phyloP scores from a whole-genome alignment of 768 basidiomycete species.

The Suillus placidus region DNA sequence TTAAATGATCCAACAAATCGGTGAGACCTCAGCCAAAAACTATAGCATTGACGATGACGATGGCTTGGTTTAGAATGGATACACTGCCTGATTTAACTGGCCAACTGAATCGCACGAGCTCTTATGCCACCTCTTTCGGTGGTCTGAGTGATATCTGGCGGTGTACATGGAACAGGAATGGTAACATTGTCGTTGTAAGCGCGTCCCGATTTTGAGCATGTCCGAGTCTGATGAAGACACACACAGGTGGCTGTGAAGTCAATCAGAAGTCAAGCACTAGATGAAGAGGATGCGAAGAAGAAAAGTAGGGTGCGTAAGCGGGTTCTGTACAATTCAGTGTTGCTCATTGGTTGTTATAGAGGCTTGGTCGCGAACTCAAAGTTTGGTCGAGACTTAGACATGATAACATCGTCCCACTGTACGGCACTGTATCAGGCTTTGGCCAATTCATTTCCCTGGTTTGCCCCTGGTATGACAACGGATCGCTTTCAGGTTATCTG shows the following conservation, averaged over 20 bases:
- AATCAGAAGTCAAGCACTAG: conserved; percentile 4
- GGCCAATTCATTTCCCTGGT: conserved; percentile 32
- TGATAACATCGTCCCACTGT: conserved; percentile 26
- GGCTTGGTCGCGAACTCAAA: conserved; percentile 26
- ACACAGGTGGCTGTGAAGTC: conserved; percentile 15
- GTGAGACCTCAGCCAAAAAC: background rate
- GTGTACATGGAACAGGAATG: conserved; percentile 15
- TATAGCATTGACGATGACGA: background rate
- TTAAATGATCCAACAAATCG: background rate
- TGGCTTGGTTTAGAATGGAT: background rate
- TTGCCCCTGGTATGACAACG: conserved; percentile 30
- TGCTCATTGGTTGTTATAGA: conserved; percentile 12
- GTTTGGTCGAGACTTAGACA: conserved; percentile 30
- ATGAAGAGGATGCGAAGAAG: conserved; percentile 12
- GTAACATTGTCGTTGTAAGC: background rate
- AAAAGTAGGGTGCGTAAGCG: conserved; percentile 14
- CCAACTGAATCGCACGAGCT: conserved; percentile 14
- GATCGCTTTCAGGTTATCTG: conserved; percentile 25
- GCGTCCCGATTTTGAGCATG: background rate
- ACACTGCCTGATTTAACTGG: conserved; percentile 20
- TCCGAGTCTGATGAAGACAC: background rate
- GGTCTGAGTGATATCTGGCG: conserved; percentile 36
- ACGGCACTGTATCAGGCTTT: conserved; percentile 25
- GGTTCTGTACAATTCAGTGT: background rate
- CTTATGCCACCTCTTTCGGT: conserved; percentile 29